A percentile compares a stretch with the other conserved stretches of the same genome.
phyloP scores from a whole-genome alignment of 176 grass and related monocot species.

The Melocanna baccifera region DNA sequence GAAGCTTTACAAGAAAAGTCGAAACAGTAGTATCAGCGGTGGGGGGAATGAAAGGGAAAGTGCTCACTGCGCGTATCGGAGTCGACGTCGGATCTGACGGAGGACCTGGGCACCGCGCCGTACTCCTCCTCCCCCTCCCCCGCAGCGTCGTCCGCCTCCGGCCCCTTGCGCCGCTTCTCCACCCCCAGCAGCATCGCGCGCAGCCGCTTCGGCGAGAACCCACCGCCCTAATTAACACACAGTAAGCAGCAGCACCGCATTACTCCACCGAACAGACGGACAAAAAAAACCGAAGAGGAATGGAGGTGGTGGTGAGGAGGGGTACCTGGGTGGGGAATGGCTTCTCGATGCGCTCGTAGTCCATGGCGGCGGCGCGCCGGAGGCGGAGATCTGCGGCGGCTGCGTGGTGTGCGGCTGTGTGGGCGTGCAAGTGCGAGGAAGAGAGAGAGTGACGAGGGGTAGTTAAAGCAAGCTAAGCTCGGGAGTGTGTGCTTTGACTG shows the following conservation, averaged over 20 bases:
- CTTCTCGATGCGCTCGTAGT: conserved; percentile 96
- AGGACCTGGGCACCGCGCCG: conserved; percentile 48
- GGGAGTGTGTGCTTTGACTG: conserved; percentile 46
- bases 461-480: conserved; percentile 35
- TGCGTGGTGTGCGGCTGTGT: background rate
- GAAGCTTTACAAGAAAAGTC: background rate
- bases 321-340: conserved; percentile 63
- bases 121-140: conserved; percentile 46
- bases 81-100: conserved; percentile 68
- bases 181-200: conserved; percentile 85
- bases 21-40: background rate
- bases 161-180: conserved; percentile 74
- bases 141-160: conserved; percentile 38
- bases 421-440: conserved; percentile 12
- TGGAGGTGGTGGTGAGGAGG: background rate
- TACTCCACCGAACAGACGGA: background rate
- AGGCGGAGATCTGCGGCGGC: conserved; percentile 17
- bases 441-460: background rate
- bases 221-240: conserved; percentile 50
- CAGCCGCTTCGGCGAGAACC: conserved; percentile 90
- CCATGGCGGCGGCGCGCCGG: conserved; percentile 48
- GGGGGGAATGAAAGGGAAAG: background rate
- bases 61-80: conserved; percentile 37
- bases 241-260: background rate
- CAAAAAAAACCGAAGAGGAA: background rate